Evolutionary conservation across 441 rosid species (phyloP).

Genomic region (Jatropha multifida): DNA sequence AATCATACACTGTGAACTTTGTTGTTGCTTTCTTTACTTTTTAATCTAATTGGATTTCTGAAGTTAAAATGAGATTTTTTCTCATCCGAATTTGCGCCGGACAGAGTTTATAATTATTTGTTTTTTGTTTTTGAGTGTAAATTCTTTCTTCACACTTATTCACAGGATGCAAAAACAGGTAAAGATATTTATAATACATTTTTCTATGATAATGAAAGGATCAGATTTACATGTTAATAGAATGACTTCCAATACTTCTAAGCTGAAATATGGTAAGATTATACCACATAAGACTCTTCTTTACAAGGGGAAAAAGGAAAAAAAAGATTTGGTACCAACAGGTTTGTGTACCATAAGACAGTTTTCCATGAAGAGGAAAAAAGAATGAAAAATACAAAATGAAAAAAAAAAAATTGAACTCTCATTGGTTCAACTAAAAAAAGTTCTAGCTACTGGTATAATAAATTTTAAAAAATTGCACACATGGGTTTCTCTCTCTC

Average conservation of each 20-base stretch:
- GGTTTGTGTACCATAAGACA: neutral
- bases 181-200: neutral
- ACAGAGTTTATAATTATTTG: no score
- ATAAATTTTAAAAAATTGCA: neutral
- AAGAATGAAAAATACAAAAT: neutral
- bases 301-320: neutral
- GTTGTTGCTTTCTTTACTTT: neutral
- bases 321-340: neutral
- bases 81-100: no score
- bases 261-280: conserved; percentile 1
- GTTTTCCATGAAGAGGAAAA: neutral
- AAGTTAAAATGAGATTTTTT: neutral
- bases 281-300: neutral
- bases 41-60: neutral
- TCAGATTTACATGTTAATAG: neutral
- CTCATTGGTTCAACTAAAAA: conserved; percentile 27
- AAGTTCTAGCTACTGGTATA: conserved; percentile 32
- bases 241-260: neutral
- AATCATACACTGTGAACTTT: conserved; percentile 6
- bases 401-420: neutral
- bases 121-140: no score
- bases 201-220: neutral
- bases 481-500: no score
- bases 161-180: neutral
- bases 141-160: no score